Conservation (phyloP, 2,329 filamentous ascomycete genomes). For the Botrytis galanthina region DNA sequence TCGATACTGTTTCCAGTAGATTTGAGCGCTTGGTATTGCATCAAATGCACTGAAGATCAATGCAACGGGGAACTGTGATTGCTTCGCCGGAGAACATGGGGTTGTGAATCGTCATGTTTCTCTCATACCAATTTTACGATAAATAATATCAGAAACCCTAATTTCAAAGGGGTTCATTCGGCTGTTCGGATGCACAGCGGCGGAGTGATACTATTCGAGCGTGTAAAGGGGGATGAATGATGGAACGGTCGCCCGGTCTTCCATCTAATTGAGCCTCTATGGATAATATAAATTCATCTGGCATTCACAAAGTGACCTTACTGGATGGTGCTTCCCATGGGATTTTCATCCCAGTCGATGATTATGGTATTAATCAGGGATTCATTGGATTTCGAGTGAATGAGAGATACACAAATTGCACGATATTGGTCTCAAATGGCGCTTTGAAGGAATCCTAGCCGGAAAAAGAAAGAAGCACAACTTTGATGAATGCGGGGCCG, state of each 20-base stretch:
- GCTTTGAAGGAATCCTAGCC: neutral
- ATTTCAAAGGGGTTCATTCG: conserved; percentile 18
- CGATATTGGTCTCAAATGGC: conserved; percentile 7
- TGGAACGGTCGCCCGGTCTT: neutral
- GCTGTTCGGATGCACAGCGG: neutral
- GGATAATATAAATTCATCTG: neutral
- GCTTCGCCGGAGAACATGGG: conserved; percentile 17
- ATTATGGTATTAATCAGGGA: neutral
- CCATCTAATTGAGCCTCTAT: neutral
- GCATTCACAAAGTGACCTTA: neutral
- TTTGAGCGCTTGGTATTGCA: conserved; percentile 6
- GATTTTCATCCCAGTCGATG: neutral
- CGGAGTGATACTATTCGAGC: neutral
- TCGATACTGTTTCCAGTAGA: conserved; percentile 6
- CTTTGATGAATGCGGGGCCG: conserved; percentile 16
- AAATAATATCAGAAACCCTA: conserved; percentile 1
- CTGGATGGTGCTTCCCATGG: neutral
- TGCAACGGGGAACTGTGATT: conserved; percentile 19
- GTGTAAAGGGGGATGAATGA: neutral
- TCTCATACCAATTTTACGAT: conserved; percentile 18
- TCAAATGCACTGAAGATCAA: conserved; percentile 22
- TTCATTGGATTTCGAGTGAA: neutral
- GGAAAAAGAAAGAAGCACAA: neutral
- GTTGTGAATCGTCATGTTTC: neutral
- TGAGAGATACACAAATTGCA: neutral